Evolutionary conservation across 306 rosid genomes (phyloP).

Genomic region (Hylodesmum podocarpum): DNA sequence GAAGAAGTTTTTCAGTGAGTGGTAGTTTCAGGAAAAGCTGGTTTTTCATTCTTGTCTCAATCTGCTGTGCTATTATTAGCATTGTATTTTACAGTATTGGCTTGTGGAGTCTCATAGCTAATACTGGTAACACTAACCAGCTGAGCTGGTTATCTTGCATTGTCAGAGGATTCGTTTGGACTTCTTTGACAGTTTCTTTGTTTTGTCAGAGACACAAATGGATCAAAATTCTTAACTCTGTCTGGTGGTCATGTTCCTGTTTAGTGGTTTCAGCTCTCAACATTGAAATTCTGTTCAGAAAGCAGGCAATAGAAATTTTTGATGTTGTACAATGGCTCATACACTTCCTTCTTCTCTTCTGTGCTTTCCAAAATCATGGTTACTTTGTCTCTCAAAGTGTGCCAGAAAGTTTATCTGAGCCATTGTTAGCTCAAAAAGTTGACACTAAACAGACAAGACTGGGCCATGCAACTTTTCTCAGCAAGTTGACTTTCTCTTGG

Average conservation of each 20-base stretch:
- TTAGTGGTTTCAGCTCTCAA: slow-evolving; percentile 44
- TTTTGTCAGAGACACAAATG: slow-evolving; percentile 43
- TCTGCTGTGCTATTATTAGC: slow-evolving; percentile 46
- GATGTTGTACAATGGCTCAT: slow-evolving; percentile 46
- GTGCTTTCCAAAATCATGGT: slow-evolving; percentile 45
- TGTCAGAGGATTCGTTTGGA: slow-evolving; percentile 53
- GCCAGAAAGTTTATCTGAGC: slow-evolving; percentile 46
- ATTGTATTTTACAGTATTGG: slow-evolving; percentile 41
- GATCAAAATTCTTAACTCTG: slow-evolving; percentile 39
- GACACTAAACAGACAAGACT: slow-evolving; percentile 35
- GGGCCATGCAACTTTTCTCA: slow-evolving; percentile 35
- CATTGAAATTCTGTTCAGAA: slow-evolving; percentile 39
- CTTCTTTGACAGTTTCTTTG: slow-evolving; percentile 52
- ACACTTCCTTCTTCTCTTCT: slow-evolving; percentile 45
- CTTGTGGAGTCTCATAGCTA: slow-evolving; percentile 41
- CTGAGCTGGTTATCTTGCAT: slow-evolving; percentile 37
- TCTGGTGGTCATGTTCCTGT: slow-evolving; percentile 63
- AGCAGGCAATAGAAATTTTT: slow-evolving; percentile 28
- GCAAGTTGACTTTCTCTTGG: slow-evolving; percentile 70
- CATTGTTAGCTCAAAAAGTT: slow-evolving; percentile 37
- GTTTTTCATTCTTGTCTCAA: slow-evolving; percentile 36
- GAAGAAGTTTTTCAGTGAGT: slow-evolving; percentile 17
- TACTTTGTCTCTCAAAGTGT: slow-evolving; percentile 11
- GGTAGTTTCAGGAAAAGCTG: slow-evolving; percentile 31
- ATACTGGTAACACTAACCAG: not conserved